These are phyloP conservation scores for Hyphopichia burtonii DNA, from an alignment of 1,139 yeast species.

Conservation along the genomic window DNA sequence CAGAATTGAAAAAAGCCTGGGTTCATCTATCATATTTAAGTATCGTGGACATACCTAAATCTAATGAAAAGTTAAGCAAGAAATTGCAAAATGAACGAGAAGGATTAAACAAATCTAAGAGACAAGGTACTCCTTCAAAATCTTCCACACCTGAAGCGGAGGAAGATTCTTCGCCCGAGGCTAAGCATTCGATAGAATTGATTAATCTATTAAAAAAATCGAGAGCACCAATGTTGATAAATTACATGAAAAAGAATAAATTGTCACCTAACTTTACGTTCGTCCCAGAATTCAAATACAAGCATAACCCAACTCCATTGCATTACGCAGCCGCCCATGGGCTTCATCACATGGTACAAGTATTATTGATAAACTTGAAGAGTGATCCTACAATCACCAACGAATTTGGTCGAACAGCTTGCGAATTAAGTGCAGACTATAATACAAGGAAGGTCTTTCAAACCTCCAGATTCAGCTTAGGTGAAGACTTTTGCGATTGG, in stretches of 20 bases:
- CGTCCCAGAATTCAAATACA: conserved; percentile 52
- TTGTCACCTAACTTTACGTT: conserved; percentile 51
- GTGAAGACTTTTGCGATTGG: conserved; percentile 76
- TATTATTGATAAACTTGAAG: conserved; percentile 60
- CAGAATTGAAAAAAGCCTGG: conserved; percentile 87
- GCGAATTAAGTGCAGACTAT: conserved; percentile 42
- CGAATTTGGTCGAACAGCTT: conserved; percentile 59
- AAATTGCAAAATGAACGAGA: conserved; percentile 23
- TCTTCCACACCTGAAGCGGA: conserved; percentile 12
- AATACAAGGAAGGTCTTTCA: conserved; percentile 61
- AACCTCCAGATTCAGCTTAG: conserved; percentile 62
- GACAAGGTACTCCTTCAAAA: conserved; percentile 23
- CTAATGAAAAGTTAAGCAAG: conserved; percentile 28
- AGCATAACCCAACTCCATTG: conserved; percentile 67
- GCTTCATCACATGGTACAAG: conserved; percentile 63
- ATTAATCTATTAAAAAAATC: conserved; percentile 64
- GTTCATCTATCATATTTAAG: conserved; percentile 64
- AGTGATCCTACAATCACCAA: conserved; percentile 68
- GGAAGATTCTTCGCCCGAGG: conserved; percentile 29
- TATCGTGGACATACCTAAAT: conserved; percentile 55
- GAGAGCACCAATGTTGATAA: conserved; percentile 71
- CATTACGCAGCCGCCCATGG: conserved; percentile 78
- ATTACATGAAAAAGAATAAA: conserved; percentile 59
- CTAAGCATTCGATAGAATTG: conserved; percentile 57
- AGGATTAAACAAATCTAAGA: conserved; percentile 13